These are phyloP conservation scores for Earliella scabrosa DNA, from an alignment of 1,284 basidiomycete genomes.

Conservation along the genomic window DNA sequence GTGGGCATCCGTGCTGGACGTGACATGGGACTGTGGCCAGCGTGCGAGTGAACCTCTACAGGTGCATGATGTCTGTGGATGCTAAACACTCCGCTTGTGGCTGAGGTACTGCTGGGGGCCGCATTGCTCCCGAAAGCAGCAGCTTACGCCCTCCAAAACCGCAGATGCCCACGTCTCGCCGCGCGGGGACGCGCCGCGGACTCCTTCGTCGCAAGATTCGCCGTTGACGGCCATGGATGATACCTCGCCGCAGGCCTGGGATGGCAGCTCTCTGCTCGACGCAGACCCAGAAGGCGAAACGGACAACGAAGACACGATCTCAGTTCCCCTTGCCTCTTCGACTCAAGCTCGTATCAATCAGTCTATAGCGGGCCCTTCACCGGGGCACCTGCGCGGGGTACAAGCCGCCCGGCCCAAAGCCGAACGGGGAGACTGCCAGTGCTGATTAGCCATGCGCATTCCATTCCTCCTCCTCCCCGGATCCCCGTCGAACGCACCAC, in stretches of 20 bases:
- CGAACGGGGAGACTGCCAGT: too few relatives aligned
- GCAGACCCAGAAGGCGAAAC: conserved; percentile 25
- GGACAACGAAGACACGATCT: conserved; percentile 13
- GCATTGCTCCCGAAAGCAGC: neutral
- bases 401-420: too few relatives aligned
- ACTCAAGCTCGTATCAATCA: neutral
- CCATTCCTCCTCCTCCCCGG: neutral
- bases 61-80: neutral
- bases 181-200: neutral
- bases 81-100: neutral
- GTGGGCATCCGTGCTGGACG: neutral
- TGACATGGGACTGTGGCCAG: neutral
- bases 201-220: too few relatives aligned
- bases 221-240: too few relatives aligned
- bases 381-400: neutral
- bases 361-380: neutral
- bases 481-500: neutral
- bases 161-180: neutral
- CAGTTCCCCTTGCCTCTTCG: neutral
- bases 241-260: neutral
- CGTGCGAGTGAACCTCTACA: neutral
- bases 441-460: neutral
- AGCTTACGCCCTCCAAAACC: neutral
- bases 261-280: conserved; percentile 10
- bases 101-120: neutral